Base-by-base conservation (phyloP, 441 rosid genomes). In the Dalechampia spathulata region DNA sequence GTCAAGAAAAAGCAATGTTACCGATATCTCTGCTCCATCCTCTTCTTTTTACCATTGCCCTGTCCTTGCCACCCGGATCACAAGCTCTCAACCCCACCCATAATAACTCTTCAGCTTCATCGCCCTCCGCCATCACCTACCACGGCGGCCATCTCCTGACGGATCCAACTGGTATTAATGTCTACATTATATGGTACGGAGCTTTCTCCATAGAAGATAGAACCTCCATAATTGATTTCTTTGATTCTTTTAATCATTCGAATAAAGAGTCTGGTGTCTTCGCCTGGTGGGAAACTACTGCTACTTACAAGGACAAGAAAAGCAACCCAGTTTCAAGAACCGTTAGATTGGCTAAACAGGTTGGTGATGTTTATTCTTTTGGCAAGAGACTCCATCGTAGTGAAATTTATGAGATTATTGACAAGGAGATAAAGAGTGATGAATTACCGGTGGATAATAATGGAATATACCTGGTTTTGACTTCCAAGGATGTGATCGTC, bases 171-270 rank as follows among this genome's bases (percentile, higher is more conserved):
- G 55, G 63, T 55, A 63, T 75, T 36, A 63, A 72, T 32, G 42
- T 75, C 55, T 62, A 69, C 43, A 36, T 75, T 19, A 32, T 72
- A 23, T 69, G 76, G 74, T 75, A 75, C 45, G 80, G 75, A 34
- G 57, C 49, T 8, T 69, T 72, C 61, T 60, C 75, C 26, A 14
- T 3, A 19, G 34, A 61, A 43, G 70, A 72, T 19, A 73, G 25
- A 49, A 30, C 47, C 49, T 15, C 69, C 49, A 50, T 69, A 30
- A 40, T 58, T 10, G 60, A 66, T 67, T 76, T 66, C 73, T 63
- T 64, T 14, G 28, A 55, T 54, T 72, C 77, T 21, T 66, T 72
- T 16, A 26, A 19, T 16, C 32, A 22, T 13, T n/a, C 16, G 5
- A 26, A 8, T 21, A 5, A 48, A 58, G 27, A 58, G 14, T 60